phyloP scores from a whole-genome alignment of 83 land plant genomes.

The Picea mariana region DNA sequence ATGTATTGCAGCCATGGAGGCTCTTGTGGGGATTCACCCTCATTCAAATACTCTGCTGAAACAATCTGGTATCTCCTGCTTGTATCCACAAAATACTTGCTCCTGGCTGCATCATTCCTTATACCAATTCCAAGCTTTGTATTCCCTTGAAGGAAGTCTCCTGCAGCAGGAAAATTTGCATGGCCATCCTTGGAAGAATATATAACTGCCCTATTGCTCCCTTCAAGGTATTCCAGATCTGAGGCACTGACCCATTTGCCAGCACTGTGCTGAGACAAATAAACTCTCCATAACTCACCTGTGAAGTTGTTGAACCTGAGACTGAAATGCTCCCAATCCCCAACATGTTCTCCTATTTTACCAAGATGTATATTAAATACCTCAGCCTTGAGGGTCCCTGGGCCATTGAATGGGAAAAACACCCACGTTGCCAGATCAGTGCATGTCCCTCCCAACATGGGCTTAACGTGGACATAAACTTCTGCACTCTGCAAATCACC shows the following conservation, averaged over 20 bases:
- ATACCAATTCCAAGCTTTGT: constrained; percentile 31
- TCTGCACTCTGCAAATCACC: constrained; percentile 30
- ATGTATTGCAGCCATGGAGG: constrained; percentile 58
- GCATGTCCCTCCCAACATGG: constrained; percentile 38
- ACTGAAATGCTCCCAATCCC: constrained; percentile 52
- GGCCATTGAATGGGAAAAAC: constrained; percentile 52
- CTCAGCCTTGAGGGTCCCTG: constrained; percentile 30
- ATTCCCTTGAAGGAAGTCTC: constrained; percentile 41
- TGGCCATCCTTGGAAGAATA: constrained; percentile 40
- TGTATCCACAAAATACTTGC: constrained; percentile 26
- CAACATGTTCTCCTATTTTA: constrained; percentile 59
- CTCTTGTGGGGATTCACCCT: constrained; percentile 24
- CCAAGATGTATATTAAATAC: constrained; percentile 19
- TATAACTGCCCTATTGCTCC: constrained; percentile 24
- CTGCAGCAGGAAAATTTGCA: constrained; percentile 35
- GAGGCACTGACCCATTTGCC: constrained; percentile 35
- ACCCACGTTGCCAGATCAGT: constrained; percentile 54
- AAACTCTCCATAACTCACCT: constrained; percentile 32
- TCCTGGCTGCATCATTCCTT: constrained; percentile 32
- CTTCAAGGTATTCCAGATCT: constrained; percentile 27
- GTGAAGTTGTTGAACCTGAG: constrained; percentile 39
- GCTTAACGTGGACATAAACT: constrained; percentile 38
- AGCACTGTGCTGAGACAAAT: constrained; percentile 41
- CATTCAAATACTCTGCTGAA: constrained; percentile 40
- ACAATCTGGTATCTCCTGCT: constrained; percentile 29